Evolutionary conservation across 225 moss, liverwort and hornwort genomes (phyloP).

Genomic region (Pleurozium schreberi): DNA sequence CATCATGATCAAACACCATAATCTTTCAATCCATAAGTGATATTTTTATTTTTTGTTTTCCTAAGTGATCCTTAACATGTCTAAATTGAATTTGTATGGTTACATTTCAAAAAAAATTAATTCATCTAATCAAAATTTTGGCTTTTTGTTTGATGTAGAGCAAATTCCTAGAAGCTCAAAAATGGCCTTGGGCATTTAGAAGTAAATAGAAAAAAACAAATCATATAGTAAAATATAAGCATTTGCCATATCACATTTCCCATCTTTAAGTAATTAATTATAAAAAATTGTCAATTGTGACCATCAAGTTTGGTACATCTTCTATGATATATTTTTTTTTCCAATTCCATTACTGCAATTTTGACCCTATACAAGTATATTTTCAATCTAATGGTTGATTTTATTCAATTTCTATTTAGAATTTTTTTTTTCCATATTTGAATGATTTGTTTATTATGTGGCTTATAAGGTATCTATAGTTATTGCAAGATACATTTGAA

Average conservation of each 20-base stretch:
- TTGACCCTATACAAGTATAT: background rate
- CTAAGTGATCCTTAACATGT: too few relatives aligned
- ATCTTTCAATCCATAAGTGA: too few relatives aligned
- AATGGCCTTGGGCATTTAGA: too few relatives aligned
- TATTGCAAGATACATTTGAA: background rate
- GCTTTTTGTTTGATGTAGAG: too few relatives aligned
- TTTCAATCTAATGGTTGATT: background rate
- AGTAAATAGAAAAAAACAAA: background rate
- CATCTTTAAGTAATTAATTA: background rate
- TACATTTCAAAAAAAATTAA: too few relatives aligned
- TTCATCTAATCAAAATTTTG: too few relatives aligned
- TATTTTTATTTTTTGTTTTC: too few relatives aligned
- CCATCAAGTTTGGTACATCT: background rate
- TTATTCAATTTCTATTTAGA: background rate
- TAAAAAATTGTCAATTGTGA: rapidly evolving
- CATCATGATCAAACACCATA: too few relatives aligned
- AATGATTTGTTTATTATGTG: background rate
- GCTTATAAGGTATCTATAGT: background rate
- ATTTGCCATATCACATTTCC: background rate
- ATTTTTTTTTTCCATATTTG: background rate
- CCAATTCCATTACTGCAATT: background rate
- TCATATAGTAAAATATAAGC: too few relatives aligned
- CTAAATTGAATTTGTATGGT: too few relatives aligned
- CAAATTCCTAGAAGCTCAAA: too few relatives aligned
- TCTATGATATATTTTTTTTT: background rate